These are phyloP conservation scores for Aspergillus ochraceus DNA, from an alignment of 2,329 filamentous ascomycete genomes.

Conservation along the genomic window DNA sequence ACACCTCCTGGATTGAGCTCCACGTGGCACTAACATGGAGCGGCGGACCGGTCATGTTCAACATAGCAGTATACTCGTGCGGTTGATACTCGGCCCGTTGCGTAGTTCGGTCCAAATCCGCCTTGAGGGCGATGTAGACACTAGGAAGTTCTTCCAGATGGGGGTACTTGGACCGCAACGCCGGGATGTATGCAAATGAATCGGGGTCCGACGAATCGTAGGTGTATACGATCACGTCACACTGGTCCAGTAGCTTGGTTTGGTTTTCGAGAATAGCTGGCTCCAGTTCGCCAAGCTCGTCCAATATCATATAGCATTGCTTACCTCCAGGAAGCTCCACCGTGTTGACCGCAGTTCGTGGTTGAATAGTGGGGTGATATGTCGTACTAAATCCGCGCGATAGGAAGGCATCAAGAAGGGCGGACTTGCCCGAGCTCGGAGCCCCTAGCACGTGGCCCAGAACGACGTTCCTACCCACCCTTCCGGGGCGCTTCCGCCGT, in stretches of 20 bases:
- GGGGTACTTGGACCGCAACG: constrained; percentile 74
- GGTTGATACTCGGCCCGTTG: constrained; percentile 88
- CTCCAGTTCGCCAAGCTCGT: constrained; percentile 94
- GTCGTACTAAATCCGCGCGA: constrained; percentile 80
- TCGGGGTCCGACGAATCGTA: constrained; percentile 98
- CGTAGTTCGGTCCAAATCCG: constrained; percentile 94
- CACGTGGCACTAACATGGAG: constrained; percentile 94
- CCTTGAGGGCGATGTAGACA: constrained; percentile 91
- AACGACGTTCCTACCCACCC: constrained; percentile 92
- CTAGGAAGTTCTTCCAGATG: constrained; percentile 86
- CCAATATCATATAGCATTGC: constrained; percentile 93
- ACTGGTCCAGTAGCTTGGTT: constrained; percentile 78
- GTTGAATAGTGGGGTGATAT: constrained; percentile 93
- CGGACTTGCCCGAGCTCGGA: constrained; percentile 83
- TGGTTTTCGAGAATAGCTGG: constrained; percentile 91
- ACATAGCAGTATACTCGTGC: constrained; percentile 79
- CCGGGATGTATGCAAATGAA: constrained; percentile 88
- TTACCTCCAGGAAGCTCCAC: constrained; percentile 95
- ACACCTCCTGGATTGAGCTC: constrained; percentile 90
- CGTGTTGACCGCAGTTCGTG: constrained; percentile 89
- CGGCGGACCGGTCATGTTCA: constrained; percentile 82
- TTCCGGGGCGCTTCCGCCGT: constrained; percentile 73
- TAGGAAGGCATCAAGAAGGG: constrained; percentile 86
- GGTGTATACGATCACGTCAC: constrained; percentile 90
- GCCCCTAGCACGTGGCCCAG: constrained; percentile 90